Conservation (phyloP, 2,329 filamentous ascomycete species). For the Xylariaceae sp. region DNA sequence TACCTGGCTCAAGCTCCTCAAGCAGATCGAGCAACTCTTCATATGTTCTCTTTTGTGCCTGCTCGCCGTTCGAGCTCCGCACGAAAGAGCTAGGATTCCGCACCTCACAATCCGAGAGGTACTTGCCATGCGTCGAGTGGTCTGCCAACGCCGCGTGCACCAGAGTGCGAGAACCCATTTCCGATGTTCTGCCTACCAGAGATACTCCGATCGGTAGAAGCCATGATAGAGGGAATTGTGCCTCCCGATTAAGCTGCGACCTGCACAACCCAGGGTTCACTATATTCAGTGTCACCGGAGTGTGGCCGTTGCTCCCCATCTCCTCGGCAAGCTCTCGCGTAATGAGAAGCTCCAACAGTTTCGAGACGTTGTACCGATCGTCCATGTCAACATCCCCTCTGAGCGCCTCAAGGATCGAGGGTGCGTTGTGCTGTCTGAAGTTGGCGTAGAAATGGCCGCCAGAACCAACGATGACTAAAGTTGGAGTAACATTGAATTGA, state of each 20-base stretch:
- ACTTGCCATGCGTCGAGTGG: constrained; percentile 36
- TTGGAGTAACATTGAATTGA: constrained; percentile 28
- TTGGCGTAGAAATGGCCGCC: constrained; percentile 30
- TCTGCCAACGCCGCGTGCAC: constrained; percentile 33
- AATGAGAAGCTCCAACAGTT: constrained; percentile 30
- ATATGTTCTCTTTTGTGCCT: constrained; percentile 28
- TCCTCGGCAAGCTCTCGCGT: constrained; percentile 30
- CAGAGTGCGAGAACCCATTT: constrained; percentile 36
- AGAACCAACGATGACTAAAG: constrained; percentile 35
- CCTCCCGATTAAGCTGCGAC: constrained; percentile 33
- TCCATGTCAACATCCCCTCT: constrained; percentile 12
- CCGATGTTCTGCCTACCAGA: constrained; percentile 28
- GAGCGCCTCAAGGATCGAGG: constrained; percentile 8
- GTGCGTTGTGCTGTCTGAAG: constrained; percentile 15
- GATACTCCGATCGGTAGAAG: constrained; percentile 10
- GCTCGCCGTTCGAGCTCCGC: constrained; percentile 1
- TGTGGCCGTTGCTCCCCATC: not conserved
- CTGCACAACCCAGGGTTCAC: constrained; percentile 23
- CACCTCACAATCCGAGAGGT: constrained; percentile 27
- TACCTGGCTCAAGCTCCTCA: constrained; percentile 37
- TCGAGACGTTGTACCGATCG: constrained; percentile 29
- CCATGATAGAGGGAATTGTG: constrained; percentile 25
- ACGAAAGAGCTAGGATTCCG: not conserved
- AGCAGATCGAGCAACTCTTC: constrained; percentile 38
- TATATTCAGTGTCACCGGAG: constrained; percentile 1